Base-by-base conservation (phyloP, 371 early-diverging fungal species). In the Syncephalastrum monosporum region DNA sequence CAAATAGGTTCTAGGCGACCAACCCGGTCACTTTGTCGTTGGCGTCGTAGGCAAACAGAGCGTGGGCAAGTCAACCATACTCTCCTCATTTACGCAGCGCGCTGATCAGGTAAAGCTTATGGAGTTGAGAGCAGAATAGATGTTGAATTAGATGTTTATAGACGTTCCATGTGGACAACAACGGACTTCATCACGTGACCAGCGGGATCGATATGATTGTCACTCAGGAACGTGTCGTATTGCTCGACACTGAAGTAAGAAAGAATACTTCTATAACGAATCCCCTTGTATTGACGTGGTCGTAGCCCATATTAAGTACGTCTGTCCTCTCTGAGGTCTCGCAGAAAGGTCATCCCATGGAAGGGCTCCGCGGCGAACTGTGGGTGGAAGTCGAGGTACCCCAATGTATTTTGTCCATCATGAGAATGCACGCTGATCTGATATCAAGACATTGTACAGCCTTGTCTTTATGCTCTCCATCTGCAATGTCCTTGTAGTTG, bases 1-100 rank as follows among this genome's bases (percentile, higher is more conserved):
- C 12, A 46, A 46, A 4, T 57, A 83, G 83, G 61, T 71, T 59
- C 51, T 83, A n/a, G 70, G 72, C 10, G 91, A 91, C 27, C 69
- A 79, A 47, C 89, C 91, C n/a, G 91, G 90, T 23, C 87, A 88
- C 67, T 91, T 88, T 61, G 83, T 88, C 5, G 79, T 91, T 23
- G 91, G 91, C 12, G 79, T 88, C 19, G 50, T 89, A 29, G 91
- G 91, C 12, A 75, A 82, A 16, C 83, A 82, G 66, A 86, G 88
- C 12, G 83, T 78, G 25, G 91, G 91, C 2, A 91, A 91, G 63
- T 85, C 88, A 0, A 82, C 88, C 1, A 57, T 91, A 7, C 55
- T 91, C 16, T 89, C 89, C 10, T 63, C 76, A 8, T 82, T 91
- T 50, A 74, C 83, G 13, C 47, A 53, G 8, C 38, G 38, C 10